These are phyloP conservation scores for Nemania bipapillata DNA, from an alignment of 2,329 filamentous ascomycete genomes.

Conservation along the genomic window DNA sequence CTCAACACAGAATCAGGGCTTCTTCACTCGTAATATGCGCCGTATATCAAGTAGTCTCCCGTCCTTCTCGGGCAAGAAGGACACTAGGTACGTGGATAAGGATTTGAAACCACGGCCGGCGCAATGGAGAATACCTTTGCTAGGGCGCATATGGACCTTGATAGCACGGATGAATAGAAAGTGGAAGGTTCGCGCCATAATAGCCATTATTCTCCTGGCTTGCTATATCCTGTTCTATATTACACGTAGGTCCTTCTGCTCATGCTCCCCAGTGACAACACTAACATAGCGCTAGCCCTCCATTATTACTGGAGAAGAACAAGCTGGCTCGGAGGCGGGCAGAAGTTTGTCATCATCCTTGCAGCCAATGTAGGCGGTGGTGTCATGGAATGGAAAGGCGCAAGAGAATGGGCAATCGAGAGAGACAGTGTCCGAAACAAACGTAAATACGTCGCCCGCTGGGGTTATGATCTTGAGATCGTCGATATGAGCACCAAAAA, in stretches of 20 bases:
- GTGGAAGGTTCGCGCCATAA: constrained; percentile 70
- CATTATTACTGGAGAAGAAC: constrained; percentile 75
- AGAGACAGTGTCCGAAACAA: constrained; percentile 96
- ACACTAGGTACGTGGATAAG: constrained; percentile 74
- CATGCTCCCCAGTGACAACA: constrained; percentile 1
- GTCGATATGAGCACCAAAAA: constrained; percentile 99
- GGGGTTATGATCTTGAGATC: constrained; percentile 96
- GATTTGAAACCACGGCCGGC: constrained; percentile 74
- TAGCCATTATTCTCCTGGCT: constrained; percentile 69
- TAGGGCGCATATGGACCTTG: constrained; percentile 60
- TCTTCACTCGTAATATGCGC: constrained; percentile 86
- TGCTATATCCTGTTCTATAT: constrained; percentile 74
- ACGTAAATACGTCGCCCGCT: constrained; percentile 82
- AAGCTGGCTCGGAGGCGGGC: constrained; percentile 79
- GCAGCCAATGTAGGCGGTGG: constrained; percentile 94
- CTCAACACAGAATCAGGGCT: constrained; percentile 82
- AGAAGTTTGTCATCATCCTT: constrained; percentile 92
- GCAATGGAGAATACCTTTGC: constrained; percentile 61
- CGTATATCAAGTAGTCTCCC: constrained; percentile 83
- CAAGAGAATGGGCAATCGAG: constrained; percentile 97
- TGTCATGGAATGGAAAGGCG: constrained; percentile 99
- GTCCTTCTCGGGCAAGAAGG: constrained; percentile 67
- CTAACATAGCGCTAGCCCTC: constrained; percentile 57
- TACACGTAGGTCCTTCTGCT: constrained; percentile 69
- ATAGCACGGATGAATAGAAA: constrained; percentile 69